Evolutionary conservation across 106 monocot species (phyloP).

Genomic region (Alisma plantagoaquatica): DNA sequence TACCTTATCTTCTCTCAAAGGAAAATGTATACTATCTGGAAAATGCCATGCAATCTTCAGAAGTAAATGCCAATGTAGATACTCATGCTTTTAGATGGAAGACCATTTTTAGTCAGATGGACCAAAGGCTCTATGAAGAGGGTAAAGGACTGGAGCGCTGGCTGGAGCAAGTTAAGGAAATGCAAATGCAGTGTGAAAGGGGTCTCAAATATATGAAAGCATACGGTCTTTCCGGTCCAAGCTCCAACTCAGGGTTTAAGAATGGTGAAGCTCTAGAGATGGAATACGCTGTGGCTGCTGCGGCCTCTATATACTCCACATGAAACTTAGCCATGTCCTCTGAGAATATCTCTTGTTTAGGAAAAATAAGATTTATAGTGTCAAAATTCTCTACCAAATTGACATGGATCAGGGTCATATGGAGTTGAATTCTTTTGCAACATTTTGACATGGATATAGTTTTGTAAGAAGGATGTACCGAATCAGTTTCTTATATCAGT

Average conservation of each 20-base stretch:
- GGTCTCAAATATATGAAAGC: constrained; percentile 39
- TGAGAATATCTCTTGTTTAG: constrained; percentile 45
- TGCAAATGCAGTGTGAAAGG: constrained; percentile 61
- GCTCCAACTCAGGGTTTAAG: constrained; percentile 38
- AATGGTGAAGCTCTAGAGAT: constrained; percentile 28
- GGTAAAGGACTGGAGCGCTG: constrained; percentile 74
- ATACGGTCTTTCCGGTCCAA: constrained; percentile 11
- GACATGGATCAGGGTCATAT: no score
- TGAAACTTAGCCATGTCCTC: constrained; percentile 50
- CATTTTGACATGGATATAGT: no score
- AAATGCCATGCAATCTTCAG: constrained; percentile 20
- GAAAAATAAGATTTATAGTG: no score
- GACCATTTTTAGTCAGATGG: constrained; percentile 71
- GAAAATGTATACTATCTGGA: constrained; percentile 32
- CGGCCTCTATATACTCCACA: constrained; percentile 82
- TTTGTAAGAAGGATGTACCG: no score
- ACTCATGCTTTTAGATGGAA: constrained; percentile 62
- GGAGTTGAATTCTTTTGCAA: no score
- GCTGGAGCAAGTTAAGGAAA: constrained; percentile 71
- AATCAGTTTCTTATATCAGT: no score
- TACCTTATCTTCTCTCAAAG: constrained; percentile 50
- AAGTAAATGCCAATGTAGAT: constrained; percentile 12
- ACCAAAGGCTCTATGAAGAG: constrained; percentile 51
- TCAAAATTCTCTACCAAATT: no score
- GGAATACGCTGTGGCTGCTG: constrained; percentile 57